A percentile compares a stretch with the other conserved stretches of the same genome.
Conservation (phyloP, 2,329 filamentous ascomycete species). For the Microcyclospora pomicola region DNA sequence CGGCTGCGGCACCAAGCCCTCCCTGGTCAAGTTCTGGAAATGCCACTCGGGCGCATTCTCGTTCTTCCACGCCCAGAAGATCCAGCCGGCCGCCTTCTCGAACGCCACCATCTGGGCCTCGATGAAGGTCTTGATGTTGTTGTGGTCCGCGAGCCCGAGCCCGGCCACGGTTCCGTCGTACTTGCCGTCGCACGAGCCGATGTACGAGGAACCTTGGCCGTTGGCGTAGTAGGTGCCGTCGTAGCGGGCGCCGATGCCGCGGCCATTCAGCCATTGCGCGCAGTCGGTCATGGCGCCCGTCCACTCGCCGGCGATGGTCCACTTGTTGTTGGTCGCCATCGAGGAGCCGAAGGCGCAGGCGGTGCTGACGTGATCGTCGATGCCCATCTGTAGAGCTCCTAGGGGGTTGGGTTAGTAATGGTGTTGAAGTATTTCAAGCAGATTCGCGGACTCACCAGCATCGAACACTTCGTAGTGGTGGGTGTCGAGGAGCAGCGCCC, state of each 20-base stretch:
- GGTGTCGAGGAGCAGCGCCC: slow-evolving; percentile 32
- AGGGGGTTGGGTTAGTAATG: too few species aligned
- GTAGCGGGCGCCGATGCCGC: slow-evolving; percentile 33
- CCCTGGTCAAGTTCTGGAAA: slow-evolving; percentile 30
- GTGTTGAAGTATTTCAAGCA: too few species aligned
- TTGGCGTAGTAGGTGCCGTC: slow-evolving; percentile 27
- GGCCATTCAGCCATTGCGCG: slow-evolving; percentile 35
- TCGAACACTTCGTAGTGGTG: slow-evolving; percentile 37
- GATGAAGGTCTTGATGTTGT: slow-evolving; percentile 32
- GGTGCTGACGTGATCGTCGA: slow-evolving; percentile 25
- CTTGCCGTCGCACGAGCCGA: slow-evolving; percentile 33
- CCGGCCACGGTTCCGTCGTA: slow-evolving; percentile 29
- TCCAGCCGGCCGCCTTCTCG: slow-evolving; percentile 36
- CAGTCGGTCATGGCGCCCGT: slow-evolving; percentile 35
- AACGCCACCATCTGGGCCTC: slow-evolving; percentile 35
- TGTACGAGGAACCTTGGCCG: slow-evolving; percentile 23
- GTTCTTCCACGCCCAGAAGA: slow-evolving; percentile 40
- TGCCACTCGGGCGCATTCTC: slow-evolving; percentile 37
- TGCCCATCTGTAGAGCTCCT: slow-evolving; percentile 21
- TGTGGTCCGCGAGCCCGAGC: slow-evolving; percentile 28
- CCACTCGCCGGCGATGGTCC: slow-evolving; percentile 36
- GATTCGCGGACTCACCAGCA: slow-evolving; percentile 9
- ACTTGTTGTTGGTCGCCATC: slow-evolving; percentile 34
- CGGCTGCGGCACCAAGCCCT: slow-evolving; percentile 23
- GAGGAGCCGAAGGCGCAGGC: slow-evolving; percentile 32